Evolutionary conservation across 2,329 filamentous ascomycete species (phyloP).

Genomic region (Chaetothyriales sp.): DNA sequence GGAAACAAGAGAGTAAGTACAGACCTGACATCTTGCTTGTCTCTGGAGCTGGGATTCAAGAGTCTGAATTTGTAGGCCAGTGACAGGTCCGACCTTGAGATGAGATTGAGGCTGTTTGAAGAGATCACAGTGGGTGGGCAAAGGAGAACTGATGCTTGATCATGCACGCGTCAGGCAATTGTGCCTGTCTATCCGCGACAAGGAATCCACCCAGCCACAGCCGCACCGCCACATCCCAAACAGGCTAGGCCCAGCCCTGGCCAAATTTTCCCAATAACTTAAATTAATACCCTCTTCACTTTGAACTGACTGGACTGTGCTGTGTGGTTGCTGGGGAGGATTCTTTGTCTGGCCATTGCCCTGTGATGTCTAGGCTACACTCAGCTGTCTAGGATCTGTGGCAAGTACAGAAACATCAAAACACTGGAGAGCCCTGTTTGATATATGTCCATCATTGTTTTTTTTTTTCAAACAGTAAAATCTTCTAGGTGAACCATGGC

Average conservation of each 20-base stretch:
- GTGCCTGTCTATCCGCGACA: not conserved
- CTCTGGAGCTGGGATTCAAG: not conserved
- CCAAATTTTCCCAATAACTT: not conserved
- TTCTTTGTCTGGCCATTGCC: not conserved
- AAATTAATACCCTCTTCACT: not conserved
- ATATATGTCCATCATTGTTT: not conserved
- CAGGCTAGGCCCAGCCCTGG: too few species aligned
- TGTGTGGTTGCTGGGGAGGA: not conserved
- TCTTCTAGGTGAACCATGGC: conserved; percentile 3
- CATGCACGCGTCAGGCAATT: not conserved
- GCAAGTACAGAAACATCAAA: not conserved
- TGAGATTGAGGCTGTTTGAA: not conserved
- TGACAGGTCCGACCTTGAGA: not conserved
- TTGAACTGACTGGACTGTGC: not conserved
- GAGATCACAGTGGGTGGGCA: not conserved
- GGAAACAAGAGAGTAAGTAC: conserved; percentile 8
- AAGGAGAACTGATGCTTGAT: not conserved
- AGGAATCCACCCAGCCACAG: not conserved
- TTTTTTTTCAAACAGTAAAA: not conserved
- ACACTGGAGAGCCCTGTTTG: not conserved
- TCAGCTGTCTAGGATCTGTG: not conserved
- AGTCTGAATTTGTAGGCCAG: not conserved
- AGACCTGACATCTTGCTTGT: conserved; percentile 30
- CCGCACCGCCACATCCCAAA: not conserved
- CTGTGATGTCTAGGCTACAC: not conserved